These are phyloP conservation scores for Sphaceloma murrayae DNA, from an alignment of 2,329 filamentous ascomycete species.

Conservation along the genomic window DNA sequence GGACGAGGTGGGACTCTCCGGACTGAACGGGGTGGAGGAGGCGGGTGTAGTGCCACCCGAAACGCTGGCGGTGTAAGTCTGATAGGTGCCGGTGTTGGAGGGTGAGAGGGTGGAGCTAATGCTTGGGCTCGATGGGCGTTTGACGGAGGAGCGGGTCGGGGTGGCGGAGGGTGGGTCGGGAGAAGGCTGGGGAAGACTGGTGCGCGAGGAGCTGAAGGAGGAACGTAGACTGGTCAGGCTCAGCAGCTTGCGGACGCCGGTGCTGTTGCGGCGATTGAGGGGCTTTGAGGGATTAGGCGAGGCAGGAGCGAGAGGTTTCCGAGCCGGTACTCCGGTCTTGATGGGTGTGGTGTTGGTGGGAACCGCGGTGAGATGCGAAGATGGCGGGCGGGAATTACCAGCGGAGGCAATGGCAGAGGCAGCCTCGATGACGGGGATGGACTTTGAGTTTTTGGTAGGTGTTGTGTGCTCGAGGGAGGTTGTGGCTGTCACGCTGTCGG, in stretches of 20 bases:
- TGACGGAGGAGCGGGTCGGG: constrained; percentile 13
- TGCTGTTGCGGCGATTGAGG: constrained; percentile 17
- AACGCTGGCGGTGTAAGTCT: constrained; percentile 5
- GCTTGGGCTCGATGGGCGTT: constrained; percentile 11
- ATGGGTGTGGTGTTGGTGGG: constrained; percentile 5
- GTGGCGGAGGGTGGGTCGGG: constrained; percentile 16
- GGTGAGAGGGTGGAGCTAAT: constrained; percentile 1
- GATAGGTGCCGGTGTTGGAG: constrained; percentile 2
- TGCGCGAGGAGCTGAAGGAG: constrained; percentile 30
- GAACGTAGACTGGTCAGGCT: constrained; percentile 27
- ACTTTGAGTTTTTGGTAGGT: constrained; percentile 9
- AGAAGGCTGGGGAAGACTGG: constrained; percentile 22
- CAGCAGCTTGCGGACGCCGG: constrained; percentile 27
- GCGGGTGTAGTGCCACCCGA: constrained; percentile 16
- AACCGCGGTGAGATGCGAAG: constrained; percentile 10
- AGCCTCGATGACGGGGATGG: constrained; percentile 11
- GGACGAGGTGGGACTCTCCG: too few relatives aligned
- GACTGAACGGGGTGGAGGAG: too few relatives aligned
- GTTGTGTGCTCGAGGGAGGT: constrained; percentile 9
- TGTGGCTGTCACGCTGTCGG: constrained; percentile 11
- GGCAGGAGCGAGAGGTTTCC: constrained; percentile 16
- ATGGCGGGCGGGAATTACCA: constrained; percentile 11
- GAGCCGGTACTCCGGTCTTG: constrained; percentile 9
- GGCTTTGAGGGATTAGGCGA: constrained; percentile 14
- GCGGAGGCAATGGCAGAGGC: constrained; percentile 13